Evolutionary conservation across 768 basidiomycete species (phyloP).

Genomic region (Favolaschia claudopus): DNA sequence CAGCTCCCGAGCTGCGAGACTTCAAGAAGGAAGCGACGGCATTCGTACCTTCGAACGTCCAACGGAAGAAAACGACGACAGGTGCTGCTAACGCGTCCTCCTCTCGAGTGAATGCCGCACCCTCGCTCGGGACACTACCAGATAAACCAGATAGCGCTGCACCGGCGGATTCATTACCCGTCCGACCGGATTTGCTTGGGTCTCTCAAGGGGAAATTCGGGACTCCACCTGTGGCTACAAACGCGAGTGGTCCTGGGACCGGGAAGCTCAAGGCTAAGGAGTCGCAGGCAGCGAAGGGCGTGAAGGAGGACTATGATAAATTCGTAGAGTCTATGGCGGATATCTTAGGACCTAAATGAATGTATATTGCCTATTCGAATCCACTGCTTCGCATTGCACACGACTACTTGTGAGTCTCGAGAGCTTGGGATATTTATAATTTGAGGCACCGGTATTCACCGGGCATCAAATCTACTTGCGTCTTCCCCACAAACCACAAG

Average conservation of each 20-base stretch:
- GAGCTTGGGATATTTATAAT: no score
- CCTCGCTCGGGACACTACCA: constrained; percentile 47
- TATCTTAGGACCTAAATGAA: constrained; percentile 52
- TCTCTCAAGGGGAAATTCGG: constrained; percentile 70
- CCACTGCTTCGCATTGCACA: no score
- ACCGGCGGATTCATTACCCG: constrained; percentile 42
- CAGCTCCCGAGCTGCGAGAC: constrained; percentile 89
- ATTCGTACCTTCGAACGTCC: constrained; percentile 85
- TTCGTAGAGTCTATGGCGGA: constrained; percentile 82
- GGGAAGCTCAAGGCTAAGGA: constrained; percentile 25
- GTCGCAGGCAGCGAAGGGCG: constrained; percentile 32
- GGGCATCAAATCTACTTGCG: no score
- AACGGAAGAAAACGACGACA: constrained; percentile 71
- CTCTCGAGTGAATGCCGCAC: constrained; percentile 69
- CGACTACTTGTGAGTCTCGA: no score
- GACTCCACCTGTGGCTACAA: constrained; percentile 36
- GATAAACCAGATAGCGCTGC: constrained; percentile 30
- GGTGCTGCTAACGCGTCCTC: constrained; percentile 40
- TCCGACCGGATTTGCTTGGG: constrained; percentile 72
- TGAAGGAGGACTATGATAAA: constrained; percentile 76
- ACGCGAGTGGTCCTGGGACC: no score
- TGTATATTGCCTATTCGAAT: no score
- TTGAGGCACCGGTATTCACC: no score
- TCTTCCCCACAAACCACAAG: no score
- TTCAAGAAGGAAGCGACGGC: constrained; percentile 94